Conservation (phyloP, 2,329 filamentous ascomycete species). For the Cercospora janseana region DNA sequence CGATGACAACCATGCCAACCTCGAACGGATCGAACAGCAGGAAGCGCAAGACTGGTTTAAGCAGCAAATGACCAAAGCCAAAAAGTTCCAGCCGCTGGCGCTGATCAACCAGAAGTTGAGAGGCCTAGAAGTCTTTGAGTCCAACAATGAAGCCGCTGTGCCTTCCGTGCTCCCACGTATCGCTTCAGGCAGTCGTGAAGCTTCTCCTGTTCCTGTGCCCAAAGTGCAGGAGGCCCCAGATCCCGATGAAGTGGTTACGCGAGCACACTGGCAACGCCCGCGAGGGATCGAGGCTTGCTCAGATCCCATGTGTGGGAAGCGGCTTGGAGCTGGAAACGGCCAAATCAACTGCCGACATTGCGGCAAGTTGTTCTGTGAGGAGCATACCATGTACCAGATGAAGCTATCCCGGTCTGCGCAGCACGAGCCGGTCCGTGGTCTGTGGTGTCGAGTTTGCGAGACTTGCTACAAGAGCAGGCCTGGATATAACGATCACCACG, state of each 20-base stretch:
- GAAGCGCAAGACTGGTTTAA: constrained; percentile 98
- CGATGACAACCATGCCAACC: constrained; percentile 85
- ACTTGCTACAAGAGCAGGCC: constrained; percentile 98
- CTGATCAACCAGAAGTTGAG: constrained; percentile 91
- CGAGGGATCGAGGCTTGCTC: constrained; percentile 76
- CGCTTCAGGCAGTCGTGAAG: constrained; percentile 29
- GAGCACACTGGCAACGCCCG: constrained; percentile 82
- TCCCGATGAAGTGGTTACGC: constrained; percentile 85
- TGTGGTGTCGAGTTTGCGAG: constrained; percentile 95
- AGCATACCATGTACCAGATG: constrained; percentile 99
- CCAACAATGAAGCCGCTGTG: constrained; percentile 65
- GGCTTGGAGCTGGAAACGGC: constrained; percentile 74
- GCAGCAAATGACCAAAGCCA: constrained; percentile 88
- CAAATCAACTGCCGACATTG: constrained; percentile 92
- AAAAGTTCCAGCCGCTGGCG: constrained; percentile 86
- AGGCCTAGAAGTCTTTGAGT: constrained; percentile 89
- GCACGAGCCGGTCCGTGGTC: constrained; percentile 84
- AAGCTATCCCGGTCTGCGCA: constrained; percentile 85
- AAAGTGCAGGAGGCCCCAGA: constrained; percentile 52
- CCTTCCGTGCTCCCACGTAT: constrained; percentile 20
- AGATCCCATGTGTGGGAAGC: constrained; percentile 80
- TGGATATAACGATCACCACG: constrained; percentile 77
- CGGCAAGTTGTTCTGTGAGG: constrained; percentile 90
- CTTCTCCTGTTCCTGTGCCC: constrained; percentile 32
- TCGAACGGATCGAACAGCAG: constrained; percentile 84